Evolutionary conservation across 1,284 basidiomycete species (phyloP).

Genomic region (Moniliella sp.): DNA sequence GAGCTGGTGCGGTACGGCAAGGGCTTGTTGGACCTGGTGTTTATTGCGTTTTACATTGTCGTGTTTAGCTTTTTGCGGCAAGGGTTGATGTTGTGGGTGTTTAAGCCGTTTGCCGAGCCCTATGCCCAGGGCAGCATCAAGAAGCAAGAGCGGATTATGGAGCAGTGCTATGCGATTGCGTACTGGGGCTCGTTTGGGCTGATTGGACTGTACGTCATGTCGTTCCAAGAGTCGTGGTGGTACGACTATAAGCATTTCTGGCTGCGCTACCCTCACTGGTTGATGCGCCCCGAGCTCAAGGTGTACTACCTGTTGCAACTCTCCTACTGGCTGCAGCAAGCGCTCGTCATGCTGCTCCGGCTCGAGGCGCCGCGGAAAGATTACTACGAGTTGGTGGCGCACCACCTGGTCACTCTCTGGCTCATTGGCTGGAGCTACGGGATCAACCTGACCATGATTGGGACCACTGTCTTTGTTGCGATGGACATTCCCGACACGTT

Average conservation of each 20-base stretch:
- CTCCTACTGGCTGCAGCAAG: conserved; percentile 83
- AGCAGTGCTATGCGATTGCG: conserved; percentile 27
- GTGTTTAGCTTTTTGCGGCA: conserved; percentile 82
- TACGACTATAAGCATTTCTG: conserved; percentile 39
- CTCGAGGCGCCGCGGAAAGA: conserved; percentile 88
- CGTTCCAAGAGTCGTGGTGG: conserved; percentile 69
- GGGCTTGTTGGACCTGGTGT: conserved; percentile 46
- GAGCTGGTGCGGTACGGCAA: conserved; percentile 17
- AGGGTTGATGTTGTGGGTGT: conserved; percentile 48
- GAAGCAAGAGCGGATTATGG: conserved; percentile 23
- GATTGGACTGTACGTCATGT: conserved; percentile 50
- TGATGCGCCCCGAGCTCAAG: conserved; percentile 68
- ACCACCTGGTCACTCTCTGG: conserved; percentile 84
- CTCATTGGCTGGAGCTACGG: conserved; percentile 49
- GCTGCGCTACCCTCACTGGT: conserved; percentile 36
- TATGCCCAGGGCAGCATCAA: conserved; percentile 23
- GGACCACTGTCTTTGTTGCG: conserved; percentile 75
- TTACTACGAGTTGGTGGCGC: conserved; percentile 57
- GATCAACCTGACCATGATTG: conserved; percentile 51
- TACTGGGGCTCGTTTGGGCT: conserved; percentile 25
- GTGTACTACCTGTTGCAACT: conserved; percentile 58
- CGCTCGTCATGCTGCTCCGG: conserved; percentile 59
- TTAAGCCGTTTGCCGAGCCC: conserved; percentile 46
- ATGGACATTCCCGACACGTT: conserved; percentile 96
- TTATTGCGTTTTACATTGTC: conserved; percentile 66